Conservation (phyloP, 768 basidiomycete genomes). For the Tylopilus cervinicoccineus region DNA sequence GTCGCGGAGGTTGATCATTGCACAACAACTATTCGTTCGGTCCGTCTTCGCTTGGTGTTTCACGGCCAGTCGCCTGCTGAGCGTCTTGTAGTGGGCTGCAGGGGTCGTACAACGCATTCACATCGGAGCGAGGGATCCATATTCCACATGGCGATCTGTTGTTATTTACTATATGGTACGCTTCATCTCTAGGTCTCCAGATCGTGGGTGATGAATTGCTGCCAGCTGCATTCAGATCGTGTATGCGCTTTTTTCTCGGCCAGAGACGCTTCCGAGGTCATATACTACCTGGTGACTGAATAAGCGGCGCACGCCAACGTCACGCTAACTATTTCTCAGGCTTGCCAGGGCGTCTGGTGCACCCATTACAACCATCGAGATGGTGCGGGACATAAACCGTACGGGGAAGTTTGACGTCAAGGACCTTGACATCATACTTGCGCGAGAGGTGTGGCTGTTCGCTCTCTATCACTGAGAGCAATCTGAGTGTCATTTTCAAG, state of each 20-base stretch:
- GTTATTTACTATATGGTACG: constrained; percentile 73
- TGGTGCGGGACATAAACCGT: constrained; percentile 60
- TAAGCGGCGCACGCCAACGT: not conserved
- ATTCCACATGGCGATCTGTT: constrained; percentile 83
- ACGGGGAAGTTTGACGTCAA: constrained; percentile 50
- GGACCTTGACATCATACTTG: constrained; percentile 54
- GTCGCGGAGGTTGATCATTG: constrained; percentile 60
- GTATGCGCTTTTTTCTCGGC: constrained; percentile 71
- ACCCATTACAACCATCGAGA: constrained; percentile 50
- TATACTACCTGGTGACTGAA: constrained; percentile 65
- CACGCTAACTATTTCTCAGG: constrained; percentile 42
- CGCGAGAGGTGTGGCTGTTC: constrained; percentile 41
- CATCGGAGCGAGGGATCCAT: constrained; percentile 58
- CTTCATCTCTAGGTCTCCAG: not conserved
- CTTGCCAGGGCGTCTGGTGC: constrained; percentile 67
- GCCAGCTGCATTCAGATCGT: constrained; percentile 80
- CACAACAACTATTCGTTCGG: constrained; percentile 90
- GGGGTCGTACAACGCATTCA: constrained; percentile 80
- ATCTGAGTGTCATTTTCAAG: constrained; percentile 23
- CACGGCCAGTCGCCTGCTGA: not conserved
- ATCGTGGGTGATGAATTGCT: not conserved
- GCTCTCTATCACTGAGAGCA: not conserved
- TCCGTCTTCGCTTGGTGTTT: not conserved
- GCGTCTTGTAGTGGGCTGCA: constrained; percentile 67
- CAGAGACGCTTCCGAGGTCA: constrained; percentile 78